Evolutionary conservation across 2,329 filamentous ascomycete species (phyloP), one percentile per base, ranked within the genome.

Genomic region (Chaetomiaceae sp.): DNA sequence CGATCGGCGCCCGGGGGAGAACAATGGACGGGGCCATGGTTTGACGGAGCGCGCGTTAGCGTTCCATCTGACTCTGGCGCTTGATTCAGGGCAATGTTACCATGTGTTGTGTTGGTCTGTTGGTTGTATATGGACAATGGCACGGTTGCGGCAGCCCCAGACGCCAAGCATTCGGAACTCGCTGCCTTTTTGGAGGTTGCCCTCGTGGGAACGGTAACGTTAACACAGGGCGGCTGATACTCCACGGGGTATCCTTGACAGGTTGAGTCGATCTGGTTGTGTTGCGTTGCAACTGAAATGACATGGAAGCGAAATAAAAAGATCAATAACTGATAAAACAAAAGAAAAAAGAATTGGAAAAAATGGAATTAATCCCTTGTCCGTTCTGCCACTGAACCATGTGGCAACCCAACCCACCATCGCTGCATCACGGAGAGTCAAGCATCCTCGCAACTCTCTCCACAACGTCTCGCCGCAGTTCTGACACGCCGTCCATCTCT

Each of bases 111-210:
- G n/a, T n/a, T n/a, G n/a, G n/a, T n/a, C n/a, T n/a, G n/a, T n/a
- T n/a, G n/a, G n/a, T n/a, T n/a, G n/a, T n/a, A n/a, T n/a, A n/a
- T n/a, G 17, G 30, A 30, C 34, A 31, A 46, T 51, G 48, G 21
- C 6, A 35, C 37, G 27, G 39, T 43, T 41, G 42, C 21, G 41
- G 14, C 9, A 14, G 34, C 33, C n/a, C 34, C 42, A 17, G 43
- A 46, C 25, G 37, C 49, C 43, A 51, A 51, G 48, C 21, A 7
- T 35, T 8, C 3, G n/a, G 42, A 45, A 41, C 34, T 37, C 19
- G 25, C 14, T 39, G 34, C n/a, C 35, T n/a, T 27, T 46, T 39
- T 21, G 44, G 12, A 33, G 34, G 23, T 47, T 47, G 44, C 16
- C 46, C 37, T 43, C 39, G 33, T 21, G 34, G 47, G 39, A 33